Evolutionary conservation across 2,329 filamentous ascomycete genomes (phyloP).

Genomic region (Penicillium sp.): DNA sequence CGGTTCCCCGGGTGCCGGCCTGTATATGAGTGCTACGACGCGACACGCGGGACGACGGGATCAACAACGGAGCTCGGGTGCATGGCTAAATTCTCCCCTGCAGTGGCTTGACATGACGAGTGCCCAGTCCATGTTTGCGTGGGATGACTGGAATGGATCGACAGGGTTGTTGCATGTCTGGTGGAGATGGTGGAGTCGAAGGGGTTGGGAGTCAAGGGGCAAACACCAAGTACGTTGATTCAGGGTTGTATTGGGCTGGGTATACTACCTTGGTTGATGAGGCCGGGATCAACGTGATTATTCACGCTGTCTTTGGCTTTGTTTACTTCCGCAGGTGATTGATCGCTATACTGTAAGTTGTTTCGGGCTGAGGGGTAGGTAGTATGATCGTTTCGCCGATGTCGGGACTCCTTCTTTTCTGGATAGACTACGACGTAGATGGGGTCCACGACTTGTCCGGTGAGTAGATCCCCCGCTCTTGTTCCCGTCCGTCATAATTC

Average conservation of each 20-base stretch:
- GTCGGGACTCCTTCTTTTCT: background rate
- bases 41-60: slow-evolving; percentile 6
- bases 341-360: background rate
- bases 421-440: background rate
- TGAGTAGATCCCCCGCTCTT: background rate
- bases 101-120: background rate
- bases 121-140: slow-evolving; percentile 1
- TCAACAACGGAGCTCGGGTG: background rate
- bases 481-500: background rate
- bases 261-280: background rate
- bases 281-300: background rate
- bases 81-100: background rate
- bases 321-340: background rate
- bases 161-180: slow-evolving; percentile 2
- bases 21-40: background rate
- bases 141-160: slow-evolving; percentile 14
- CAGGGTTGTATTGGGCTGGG: background rate
- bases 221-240: background rate
- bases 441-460: background rate
- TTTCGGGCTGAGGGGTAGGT: background rate
- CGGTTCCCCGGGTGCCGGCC: background rate
- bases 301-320: background rate
- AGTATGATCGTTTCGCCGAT: background rate
- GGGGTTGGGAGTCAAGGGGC: background rate
- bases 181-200: slow-evolving; percentile 1